Evolutionary conservation across 2,329 filamentous ascomycete species (phyloP).

Genomic region (Colletotrichum caudatum): DNA sequence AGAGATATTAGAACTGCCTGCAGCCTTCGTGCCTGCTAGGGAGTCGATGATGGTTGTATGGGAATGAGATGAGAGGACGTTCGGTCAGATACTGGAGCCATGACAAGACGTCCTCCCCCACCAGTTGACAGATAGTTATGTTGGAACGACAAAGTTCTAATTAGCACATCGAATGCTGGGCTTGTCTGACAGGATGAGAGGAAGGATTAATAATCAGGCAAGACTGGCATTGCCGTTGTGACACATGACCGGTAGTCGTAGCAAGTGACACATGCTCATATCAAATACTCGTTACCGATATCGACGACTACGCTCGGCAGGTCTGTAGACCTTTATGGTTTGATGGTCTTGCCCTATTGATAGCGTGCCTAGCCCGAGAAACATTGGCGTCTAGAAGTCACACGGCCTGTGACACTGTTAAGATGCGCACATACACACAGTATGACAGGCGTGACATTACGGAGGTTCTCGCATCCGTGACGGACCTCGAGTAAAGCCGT

Average conservation of each 20-base stretch:
- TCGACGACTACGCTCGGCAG: background rate
- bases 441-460: constrained; percentile 12
- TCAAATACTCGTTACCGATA: no score
- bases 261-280: background rate
- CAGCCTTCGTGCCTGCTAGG: background rate
- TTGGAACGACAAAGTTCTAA: background rate
- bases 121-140: background rate
- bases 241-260: background rate
- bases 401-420: background rate
- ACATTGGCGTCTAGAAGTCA: background rate
- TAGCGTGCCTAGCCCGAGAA: background rate
- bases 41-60: background rate
- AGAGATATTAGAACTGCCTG: background rate
- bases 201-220: background rate
- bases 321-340: background rate
- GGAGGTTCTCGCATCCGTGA: constrained; percentile 8
- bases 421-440: background rate
- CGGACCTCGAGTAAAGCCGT: background rate
- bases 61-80: background rate
- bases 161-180: background rate
- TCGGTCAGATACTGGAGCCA: background rate
- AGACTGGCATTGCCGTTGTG: no score
- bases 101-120: background rate
- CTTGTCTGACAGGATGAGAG: background rate
- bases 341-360: background rate